phyloP scores from a whole-genome alignment of 1,139 yeast species.

The Lodderomyces oxycetoniae region DNA sequence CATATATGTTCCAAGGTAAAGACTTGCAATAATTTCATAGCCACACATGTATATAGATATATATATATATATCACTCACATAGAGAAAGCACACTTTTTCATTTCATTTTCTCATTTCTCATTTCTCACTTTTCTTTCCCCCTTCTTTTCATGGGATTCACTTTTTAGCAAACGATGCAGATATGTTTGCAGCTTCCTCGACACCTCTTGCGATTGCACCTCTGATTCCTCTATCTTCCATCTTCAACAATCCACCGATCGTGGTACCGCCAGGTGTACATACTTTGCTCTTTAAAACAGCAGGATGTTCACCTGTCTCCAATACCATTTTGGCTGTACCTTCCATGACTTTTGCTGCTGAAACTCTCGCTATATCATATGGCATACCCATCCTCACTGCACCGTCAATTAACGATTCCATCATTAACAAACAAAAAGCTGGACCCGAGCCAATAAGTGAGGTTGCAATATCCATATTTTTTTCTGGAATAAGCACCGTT shows the following conservation, averaged over 20 bases:
- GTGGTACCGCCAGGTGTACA: slow-evolving; percentile 99
- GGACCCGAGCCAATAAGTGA: slow-evolving; percentile 96
- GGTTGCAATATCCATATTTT: slow-evolving; percentile 95
- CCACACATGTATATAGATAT: slow-evolving; percentile 1
- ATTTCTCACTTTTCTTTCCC: no score
- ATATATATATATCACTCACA: neutral
- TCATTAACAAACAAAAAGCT: slow-evolving; percentile 83
- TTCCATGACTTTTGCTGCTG: slow-evolving; percentile 94
- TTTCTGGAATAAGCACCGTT: slow-evolving; percentile 74
- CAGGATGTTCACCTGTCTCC: slow-evolving; percentile 88
- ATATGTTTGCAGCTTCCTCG: slow-evolving; percentile 84
- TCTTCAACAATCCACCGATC: slow-evolving; percentile 85
- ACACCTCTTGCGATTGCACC: slow-evolving; percentile 84
- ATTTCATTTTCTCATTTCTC: no score
- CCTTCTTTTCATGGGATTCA: slow-evolving; percentile 17
- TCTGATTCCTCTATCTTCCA: slow-evolving; percentile 91
- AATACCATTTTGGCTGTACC: slow-evolving; percentile 94
- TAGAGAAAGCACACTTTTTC: neutral
- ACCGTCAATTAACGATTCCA: slow-evolving; percentile 92
- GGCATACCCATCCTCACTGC: slow-evolving; percentile 96
- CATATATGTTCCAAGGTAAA: slow-evolving; percentile 11
- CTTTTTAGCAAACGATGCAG: slow-evolving; percentile 73
- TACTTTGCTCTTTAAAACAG: slow-evolving; percentile 78
- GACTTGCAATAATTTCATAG: slow-evolving; percentile 10
- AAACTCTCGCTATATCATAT: slow-evolving; percentile 70